Base-by-base conservation (phyloP, 805 yeast genomes). In the Sugiyamaella americana region DNA sequence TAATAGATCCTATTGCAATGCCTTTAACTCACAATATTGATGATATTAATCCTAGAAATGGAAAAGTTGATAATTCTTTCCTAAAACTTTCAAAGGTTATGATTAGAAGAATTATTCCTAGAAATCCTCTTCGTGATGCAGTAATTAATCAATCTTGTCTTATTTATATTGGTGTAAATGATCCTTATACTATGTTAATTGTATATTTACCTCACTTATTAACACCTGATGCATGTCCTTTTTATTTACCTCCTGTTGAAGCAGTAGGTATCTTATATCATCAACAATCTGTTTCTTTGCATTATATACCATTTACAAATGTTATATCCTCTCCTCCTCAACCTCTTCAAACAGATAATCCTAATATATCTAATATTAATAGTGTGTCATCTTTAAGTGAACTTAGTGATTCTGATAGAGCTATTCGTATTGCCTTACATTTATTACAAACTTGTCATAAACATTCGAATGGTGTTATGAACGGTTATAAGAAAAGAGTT, bases 401-500 rank as follows among this genome's bases (percentile, higher is more conserved):
- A 5, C 49, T 36, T 11, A 40, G 34, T 2, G 43, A 26, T 20
- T 26, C 45, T 10, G 82, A 82, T 48, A 70, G 97, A 50, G 78
- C 85, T 1, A 71, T 85, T 5, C 75, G 98, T 62, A 91, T 88
- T 1, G 95, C 96, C 0, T 76, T 78, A 52, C 72, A 95, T 53
- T 70, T 91, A 30, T 64, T 88, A 6, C 81, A 82, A 57, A 89
- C 97, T 0, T 84, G 94, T 2, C 69, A 69, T 48, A 87, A 87
- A 54, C 97, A 91, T 64, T 84, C 96, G 0, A 72, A 69, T 16
- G 98, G 98, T 17, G 85, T 80, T 2, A 79, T 78, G 73, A 75
- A 75, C 37, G 97, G 97, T 1, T 91, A 91, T 60, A 81, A 81
- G 48, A 89, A 89, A 55, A 73, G 96, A 44, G 96, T 91, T 1